Conservation (phyloP, 768 basidiomycete genomes). For the Leccinum subgranulosum region DNA sequence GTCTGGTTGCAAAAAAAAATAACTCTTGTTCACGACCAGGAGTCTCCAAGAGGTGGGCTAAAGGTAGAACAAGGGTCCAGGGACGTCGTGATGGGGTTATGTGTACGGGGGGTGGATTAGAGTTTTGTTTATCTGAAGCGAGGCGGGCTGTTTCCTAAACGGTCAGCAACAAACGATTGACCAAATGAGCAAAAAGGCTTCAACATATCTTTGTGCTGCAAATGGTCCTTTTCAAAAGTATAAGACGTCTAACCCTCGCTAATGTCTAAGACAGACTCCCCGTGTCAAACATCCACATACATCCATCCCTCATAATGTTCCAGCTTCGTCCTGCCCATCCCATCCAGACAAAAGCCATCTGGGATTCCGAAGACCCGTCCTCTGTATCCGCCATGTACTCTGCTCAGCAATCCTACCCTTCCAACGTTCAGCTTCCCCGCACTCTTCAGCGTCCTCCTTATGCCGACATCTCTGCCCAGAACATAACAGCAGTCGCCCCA, state of each 20-base stretch:
- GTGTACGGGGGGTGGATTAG: conserved; percentile 12
- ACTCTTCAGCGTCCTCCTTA: conserved; percentile 62
- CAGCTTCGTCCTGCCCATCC: conserved; percentile 35
- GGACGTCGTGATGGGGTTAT: conserved; percentile 29
- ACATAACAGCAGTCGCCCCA: conserved; percentile 52
- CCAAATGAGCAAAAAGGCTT: conserved; percentile 31
- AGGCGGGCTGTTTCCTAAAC: conserved; percentile 26
- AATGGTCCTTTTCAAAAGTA: conserved; percentile 22
- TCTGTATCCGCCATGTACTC: conserved; percentile 27
- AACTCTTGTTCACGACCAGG: not conserved
- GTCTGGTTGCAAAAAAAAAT: conserved; percentile 10
- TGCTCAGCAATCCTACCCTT: conserved; percentile 27
- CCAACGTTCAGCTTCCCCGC: conserved; percentile 65
- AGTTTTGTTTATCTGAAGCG: conserved; percentile 17
- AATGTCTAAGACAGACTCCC: conserved; percentile 16
- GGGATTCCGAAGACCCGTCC: conserved; percentile 32
- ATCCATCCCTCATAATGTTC: conserved; percentile 28
- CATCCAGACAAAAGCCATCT: conserved; percentile 35
- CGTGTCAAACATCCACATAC: conserved; percentile 15
- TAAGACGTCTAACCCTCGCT: conserved; percentile 23
- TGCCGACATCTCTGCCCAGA: conserved; percentile 53
- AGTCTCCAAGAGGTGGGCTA: conserved; percentile 7
- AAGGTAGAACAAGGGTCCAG: conserved; percentile 30
- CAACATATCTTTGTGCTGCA: conserved; percentile 35
- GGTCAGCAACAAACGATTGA: conserved; percentile 32